These are phyloP conservation scores for Nakazawaea anatomiae DNA, from an alignment of 805 yeast species.

Conservation along the genomic window DNA sequence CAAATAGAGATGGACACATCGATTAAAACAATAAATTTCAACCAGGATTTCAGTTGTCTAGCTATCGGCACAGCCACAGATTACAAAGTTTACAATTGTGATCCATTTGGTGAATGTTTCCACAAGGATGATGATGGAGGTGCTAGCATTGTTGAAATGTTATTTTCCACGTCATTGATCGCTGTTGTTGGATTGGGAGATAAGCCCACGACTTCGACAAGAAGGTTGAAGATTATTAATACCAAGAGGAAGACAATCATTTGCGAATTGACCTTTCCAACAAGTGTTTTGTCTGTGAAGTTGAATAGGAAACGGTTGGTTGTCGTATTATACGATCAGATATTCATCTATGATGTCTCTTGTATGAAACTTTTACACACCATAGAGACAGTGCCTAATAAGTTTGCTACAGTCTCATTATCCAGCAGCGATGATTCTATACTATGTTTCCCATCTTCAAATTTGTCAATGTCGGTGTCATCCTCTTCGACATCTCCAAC, in stretches of 20 bases:
- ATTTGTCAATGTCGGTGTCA: constrained; percentile 11
- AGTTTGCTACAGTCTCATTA: constrained; percentile 20
- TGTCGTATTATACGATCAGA: constrained; percentile 73
- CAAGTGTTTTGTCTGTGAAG: constrained; percentile 62
- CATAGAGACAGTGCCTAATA: constrained; percentile 48
- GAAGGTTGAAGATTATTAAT: constrained; percentile 77
- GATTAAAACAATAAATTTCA: constrained; percentile 54
- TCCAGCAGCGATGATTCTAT: constrained; percentile 41
- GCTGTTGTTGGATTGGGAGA: constrained; percentile 80
- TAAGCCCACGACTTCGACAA: constrained; percentile 63
- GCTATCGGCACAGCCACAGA: constrained; percentile 65
- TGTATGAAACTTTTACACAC: constrained; percentile 79
- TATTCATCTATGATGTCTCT: constrained; percentile 83
- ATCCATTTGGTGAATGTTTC: constrained; percentile 76
- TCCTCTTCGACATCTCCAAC: background rate
- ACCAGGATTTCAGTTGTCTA: constrained; percentile 83
- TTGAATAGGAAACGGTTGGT: constrained; percentile 79
- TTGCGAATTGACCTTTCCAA: constrained; percentile 86
- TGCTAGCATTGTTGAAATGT: constrained; percentile 78
- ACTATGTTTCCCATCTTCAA: constrained; percentile 50
- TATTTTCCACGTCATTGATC: constrained; percentile 79
- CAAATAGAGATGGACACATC: constrained; percentile 2
- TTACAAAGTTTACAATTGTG: constrained; percentile 78
- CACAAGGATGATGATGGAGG: constrained; percentile 42
- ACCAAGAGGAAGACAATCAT: constrained; percentile 70